A percentile compares a stretch with the other conserved stretches of the same genome.
Conservation (phyloP, 2,329 filamentous ascomycete species). For the Aaosphaeria pasadenensis region DNA sequence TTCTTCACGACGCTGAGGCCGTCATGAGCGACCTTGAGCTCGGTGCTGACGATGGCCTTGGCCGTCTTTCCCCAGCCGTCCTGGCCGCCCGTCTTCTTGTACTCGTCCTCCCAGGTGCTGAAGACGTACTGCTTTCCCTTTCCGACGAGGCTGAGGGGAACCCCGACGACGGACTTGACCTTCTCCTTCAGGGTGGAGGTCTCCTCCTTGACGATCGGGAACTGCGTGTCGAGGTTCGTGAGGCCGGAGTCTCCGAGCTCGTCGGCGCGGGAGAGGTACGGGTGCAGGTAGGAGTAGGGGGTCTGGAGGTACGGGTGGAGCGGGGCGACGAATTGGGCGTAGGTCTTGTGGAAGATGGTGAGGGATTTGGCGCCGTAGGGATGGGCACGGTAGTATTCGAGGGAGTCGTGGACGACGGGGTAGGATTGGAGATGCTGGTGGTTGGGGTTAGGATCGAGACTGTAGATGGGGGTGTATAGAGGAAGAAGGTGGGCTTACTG, state of each 20-base stretch:
- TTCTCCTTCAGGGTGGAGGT: slow-evolving; percentile 40
- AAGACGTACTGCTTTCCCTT: slow-evolving; percentile 34
- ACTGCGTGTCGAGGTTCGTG: slow-evolving; percentile 32
- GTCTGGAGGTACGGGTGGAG: slow-evolving; percentile 74
- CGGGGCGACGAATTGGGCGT: slow-evolving; percentile 72
- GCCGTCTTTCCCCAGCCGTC: slow-evolving; percentile 34
- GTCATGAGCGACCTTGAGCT: slow-evolving; percentile 37
- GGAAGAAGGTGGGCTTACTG: slow-evolving; percentile 27
- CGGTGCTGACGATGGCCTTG: slow-evolving; percentile 37
- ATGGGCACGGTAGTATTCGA: slow-evolving; percentile 76
- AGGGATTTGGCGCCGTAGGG: slow-evolving; percentile 81
- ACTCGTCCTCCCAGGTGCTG: slow-evolving; percentile 37
- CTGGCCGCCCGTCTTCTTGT: slow-evolving; percentile 36
- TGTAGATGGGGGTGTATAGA: neutral
- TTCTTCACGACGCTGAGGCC: slow-evolving; percentile 24
- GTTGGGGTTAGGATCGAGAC: slow-evolving; percentile 1
- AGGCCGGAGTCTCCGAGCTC: slow-evolving; percentile 38
- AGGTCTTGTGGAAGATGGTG: slow-evolving; percentile 70
- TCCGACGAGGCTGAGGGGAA: slow-evolving; percentile 24
- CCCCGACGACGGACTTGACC: slow-evolving; percentile 19
- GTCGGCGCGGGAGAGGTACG: slow-evolving; percentile 83
- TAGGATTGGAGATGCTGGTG: slow-evolving; percentile 78
- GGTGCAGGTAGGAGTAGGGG: slow-evolving; percentile 78
- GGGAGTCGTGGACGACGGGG: slow-evolving; percentile 75
- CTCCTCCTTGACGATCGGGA: slow-evolving; percentile 49